Conservation (phyloP, 257 asterid genomes). For the Solanum ahanhuiri region DNA sequence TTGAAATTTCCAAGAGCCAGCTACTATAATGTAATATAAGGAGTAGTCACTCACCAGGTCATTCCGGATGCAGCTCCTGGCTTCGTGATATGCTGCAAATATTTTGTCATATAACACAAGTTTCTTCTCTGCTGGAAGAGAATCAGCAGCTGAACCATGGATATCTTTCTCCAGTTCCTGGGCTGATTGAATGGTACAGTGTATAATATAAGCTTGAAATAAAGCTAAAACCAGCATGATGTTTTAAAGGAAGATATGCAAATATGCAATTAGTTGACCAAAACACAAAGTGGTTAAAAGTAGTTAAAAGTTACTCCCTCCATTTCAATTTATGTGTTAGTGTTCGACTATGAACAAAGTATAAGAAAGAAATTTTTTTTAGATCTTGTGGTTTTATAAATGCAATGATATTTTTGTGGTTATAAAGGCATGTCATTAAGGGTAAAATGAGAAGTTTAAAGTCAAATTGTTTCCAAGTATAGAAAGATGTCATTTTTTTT, state of each 20-base stretch:
- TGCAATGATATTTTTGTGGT: not conserved
- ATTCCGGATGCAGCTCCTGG: conserved; percentile 74
- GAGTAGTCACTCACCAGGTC: conserved; percentile 56
- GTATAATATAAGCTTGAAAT: conserved; percentile 15
- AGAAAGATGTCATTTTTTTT: not conserved
- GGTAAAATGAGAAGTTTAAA: not conserved
- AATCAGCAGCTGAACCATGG: conserved; percentile 67
- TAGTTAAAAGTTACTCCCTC: not conserved
- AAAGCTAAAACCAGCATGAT: not conserved
- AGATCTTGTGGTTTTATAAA: not conserved
- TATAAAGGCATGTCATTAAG: not conserved
- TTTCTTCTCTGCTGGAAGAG: conserved; percentile 70
- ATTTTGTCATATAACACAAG: conserved; percentile 72
- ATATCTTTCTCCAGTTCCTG: conserved; percentile 92
- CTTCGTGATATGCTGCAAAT: conserved; percentile 86
- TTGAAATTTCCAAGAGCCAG: not conserved
- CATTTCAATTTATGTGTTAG: not conserved
- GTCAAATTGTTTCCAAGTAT: not conserved
- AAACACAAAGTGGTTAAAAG: not conserved
- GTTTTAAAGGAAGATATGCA: not conserved
- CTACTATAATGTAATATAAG: not conserved
- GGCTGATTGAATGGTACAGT: conserved; percentile 44
- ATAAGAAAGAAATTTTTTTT: not conserved
- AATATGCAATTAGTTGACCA: not conserved
- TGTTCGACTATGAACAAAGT: not conserved